Evolutionary conservation across 2,329 filamentous ascomycete species (phyloP).

Genomic region (Talaromyces funiculosus): DNA sequence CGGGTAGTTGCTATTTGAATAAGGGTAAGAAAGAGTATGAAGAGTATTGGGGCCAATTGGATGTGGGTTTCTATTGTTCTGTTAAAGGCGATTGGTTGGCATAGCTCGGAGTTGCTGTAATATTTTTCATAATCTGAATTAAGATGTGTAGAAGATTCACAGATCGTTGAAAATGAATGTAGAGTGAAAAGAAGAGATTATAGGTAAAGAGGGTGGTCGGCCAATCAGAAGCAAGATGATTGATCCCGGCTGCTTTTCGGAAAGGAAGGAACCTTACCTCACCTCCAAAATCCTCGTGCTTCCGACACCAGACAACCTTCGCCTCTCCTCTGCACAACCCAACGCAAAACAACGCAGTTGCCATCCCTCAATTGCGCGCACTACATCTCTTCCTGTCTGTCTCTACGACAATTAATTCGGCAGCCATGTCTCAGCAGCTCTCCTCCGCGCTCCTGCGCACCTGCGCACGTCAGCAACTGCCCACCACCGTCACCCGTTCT

Average conservation of each 20-base stretch:
- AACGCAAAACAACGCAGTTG: constrained; percentile 26
- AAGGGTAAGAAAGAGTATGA: background rate
- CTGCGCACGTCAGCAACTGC: constrained; percentile 44
- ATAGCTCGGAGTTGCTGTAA: background rate
- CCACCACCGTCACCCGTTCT: constrained; percentile 38
- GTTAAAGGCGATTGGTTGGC: background rate
- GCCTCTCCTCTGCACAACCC: background rate
- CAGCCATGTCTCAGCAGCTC: constrained; percentile 44
- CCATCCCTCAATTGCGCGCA: constrained; percentile 13
- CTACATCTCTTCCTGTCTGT: background rate
- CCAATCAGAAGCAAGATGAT: constrained; percentile 40
- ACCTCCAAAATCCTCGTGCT: constrained; percentile 31
- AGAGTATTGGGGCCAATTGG: background rate
- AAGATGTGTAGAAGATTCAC: background rate
- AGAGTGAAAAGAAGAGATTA: background rate
- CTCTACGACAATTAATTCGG: background rate
- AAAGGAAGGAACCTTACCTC: constrained; percentile 23
- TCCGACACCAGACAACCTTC: constrained; percentile 9
- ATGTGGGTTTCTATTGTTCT: background rate
- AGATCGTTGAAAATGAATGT: background rate
- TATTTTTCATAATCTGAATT: background rate
- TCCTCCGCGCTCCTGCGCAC: constrained; percentile 62
- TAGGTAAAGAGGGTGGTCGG: background rate
- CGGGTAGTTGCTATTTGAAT: background rate
- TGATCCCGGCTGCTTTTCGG: constrained; percentile 37